Evolutionary conservation across 164 flowering plant species (phyloP).

Genomic region (Vitis riparia): DNA sequence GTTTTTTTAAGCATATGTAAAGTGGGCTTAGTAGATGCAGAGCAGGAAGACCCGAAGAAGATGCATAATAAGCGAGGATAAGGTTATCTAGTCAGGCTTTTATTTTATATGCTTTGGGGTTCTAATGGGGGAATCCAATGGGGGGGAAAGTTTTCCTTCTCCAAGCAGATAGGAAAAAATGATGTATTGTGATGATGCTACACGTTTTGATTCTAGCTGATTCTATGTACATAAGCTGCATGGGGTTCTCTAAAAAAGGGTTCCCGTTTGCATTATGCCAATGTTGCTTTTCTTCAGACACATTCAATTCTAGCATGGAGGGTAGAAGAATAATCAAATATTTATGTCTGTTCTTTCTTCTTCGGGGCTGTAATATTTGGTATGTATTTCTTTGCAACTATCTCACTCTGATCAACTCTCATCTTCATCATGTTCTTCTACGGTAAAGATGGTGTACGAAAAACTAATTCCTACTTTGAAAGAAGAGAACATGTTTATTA

Average conservation of each 20-base stretch:
- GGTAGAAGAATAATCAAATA: background rate
- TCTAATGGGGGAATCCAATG: conserved; percentile 2
- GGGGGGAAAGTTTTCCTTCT: conserved; percentile 3
- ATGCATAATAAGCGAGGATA: conserved; percentile 7
- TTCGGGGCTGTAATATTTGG: too few relatives aligned
- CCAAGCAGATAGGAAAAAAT: conserved; percentile 9
- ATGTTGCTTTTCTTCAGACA: background rate
- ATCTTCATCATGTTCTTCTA: too few relatives aligned
- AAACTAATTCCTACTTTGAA: too few relatives aligned
- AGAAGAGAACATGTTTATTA: too few relatives aligned
- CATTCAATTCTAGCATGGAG: background rate
- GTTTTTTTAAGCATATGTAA: conserved; percentile 22
- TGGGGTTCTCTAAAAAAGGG: conserved; percentile 6
- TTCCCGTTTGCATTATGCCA: background rate
- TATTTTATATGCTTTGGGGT: conserved; percentile 5
- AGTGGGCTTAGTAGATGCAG: conserved; percentile 25
- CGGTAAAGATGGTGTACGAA: too few relatives aligned
- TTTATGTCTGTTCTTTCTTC: background rate
- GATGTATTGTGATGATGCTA: conserved; percentile 1
- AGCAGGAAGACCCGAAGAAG: conserved; percentile 12
- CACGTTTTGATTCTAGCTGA: conserved; percentile 9
- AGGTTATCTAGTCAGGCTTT: background rate
- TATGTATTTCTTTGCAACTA: too few relatives aligned
- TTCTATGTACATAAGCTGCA: conserved; percentile 22
- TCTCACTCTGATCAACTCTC: too few relatives aligned